phyloP scores from a whole-genome alignment of 495 filamentous ascomycete species.

The Talaromyces wortmannii region DNA sequence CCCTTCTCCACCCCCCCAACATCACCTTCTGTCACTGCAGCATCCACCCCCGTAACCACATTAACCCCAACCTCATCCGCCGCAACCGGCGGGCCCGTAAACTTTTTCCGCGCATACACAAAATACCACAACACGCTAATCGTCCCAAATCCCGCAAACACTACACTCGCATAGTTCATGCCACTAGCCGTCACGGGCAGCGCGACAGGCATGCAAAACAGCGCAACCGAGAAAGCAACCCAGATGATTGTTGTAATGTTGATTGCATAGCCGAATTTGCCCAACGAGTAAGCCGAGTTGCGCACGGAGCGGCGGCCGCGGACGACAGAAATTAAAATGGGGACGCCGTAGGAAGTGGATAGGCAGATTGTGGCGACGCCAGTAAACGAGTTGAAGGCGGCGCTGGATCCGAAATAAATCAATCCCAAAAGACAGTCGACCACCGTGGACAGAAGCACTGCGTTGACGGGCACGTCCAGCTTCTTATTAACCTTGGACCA shows the following conservation, averaged over 20 bases:
- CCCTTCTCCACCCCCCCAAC: slow-evolving; percentile 2
- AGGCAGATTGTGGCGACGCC: slow-evolving; percentile 61
- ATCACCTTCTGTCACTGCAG: slow-evolving; percentile 24
- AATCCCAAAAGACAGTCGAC: slow-evolving; percentile 52
- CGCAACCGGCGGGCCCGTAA: slow-evolving; percentile 56
- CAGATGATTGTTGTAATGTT: slow-evolving; percentile 42
- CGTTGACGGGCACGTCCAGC: slow-evolving; percentile 51
- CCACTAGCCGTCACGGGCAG: slow-evolving; percentile 36
- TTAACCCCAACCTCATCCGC: slow-evolving; percentile 21
- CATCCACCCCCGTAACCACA: slow-evolving; percentile 14
- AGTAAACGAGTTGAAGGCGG: slow-evolving; percentile 61
- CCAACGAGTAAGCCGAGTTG: slow-evolving; percentile 41
- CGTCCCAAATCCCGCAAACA: slow-evolving; percentile 53
- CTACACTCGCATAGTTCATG: slow-evolving; percentile 59
- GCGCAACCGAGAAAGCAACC: slow-evolving; percentile 42
- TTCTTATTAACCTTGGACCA: slow-evolving; percentile 53
- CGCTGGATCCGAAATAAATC: slow-evolving; percentile 56
- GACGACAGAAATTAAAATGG: slow-evolving; percentile 53
- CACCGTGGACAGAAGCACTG: slow-evolving; percentile 46
- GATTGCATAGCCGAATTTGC: slow-evolving; percentile 44
- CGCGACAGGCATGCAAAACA: slow-evolving; percentile 51
- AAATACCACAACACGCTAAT: slow-evolving; percentile 62
- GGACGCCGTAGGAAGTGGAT: slow-evolving; percentile 54
- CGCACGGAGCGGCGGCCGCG: slow-evolving; percentile 40
- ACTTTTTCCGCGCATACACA: slow-evolving; percentile 61